These are phyloP conservation scores for Schizophyllum amplum DNA, from an alignment of 1,284 basidiomycete genomes.

Conservation along the genomic window DNA sequence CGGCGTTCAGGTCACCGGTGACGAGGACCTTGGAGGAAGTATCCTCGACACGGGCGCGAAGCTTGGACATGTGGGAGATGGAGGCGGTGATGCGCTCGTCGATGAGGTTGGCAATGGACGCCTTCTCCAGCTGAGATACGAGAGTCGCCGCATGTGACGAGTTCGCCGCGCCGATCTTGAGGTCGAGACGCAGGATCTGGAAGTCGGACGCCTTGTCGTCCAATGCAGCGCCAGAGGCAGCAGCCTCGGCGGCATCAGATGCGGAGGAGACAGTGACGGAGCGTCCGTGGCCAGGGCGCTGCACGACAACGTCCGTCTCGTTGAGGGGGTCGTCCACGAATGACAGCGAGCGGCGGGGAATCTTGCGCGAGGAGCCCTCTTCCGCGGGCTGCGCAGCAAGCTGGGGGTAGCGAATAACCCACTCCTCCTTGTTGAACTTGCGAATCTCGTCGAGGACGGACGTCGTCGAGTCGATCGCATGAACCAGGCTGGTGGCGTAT, in stretches of 20 bases:
- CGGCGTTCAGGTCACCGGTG: constrained; percentile 98
- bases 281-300: constrained; percentile 39
- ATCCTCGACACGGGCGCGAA: constrained; percentile 84
- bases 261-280: constrained; percentile 51
- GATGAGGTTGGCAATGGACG: constrained; percentile 87
- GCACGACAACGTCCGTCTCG: constrained; percentile 61
- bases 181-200: constrained; percentile 84
- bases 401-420: constrained; percentile 84
- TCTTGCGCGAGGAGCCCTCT: constrained; percentile 24
- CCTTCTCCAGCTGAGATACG: constrained; percentile 87
- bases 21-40: constrained; percentile 95
- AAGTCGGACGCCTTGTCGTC: constrained; percentile 48
- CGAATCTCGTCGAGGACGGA: constrained; percentile 66
- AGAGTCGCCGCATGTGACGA: constrained; percentile 70
- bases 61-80: constrained; percentile 76
- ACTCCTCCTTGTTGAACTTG: constrained; percentile 78
- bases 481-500: constrained; percentile 54
- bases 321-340: constrained; percentile 75
- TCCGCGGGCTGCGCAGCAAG: constrained; percentile 35
- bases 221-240: constrained; percentile 27
- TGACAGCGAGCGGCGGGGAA: constrained; percentile 60
- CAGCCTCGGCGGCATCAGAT: constrained; percentile 25
- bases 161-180: constrained; percentile 78
- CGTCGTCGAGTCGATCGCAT: constrained; percentile 68
- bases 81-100: constrained; percentile 81